Evolutionary conservation across 306 rosid genomes (phyloP).

Genomic region (Glycyrrhiza uralensis): DNA sequence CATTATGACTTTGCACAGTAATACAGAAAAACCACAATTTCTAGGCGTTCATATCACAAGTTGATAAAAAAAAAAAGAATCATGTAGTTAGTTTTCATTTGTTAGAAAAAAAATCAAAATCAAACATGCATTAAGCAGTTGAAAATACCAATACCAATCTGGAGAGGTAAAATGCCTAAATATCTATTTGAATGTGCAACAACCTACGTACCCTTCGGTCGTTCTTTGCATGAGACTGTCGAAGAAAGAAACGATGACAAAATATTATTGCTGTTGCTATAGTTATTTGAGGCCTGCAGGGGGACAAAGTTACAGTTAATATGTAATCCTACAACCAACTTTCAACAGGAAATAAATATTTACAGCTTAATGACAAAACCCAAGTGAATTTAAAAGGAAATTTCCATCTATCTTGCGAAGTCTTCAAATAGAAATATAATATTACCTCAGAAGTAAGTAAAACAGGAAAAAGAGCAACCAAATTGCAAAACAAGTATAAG

Average conservation of each 20-base stretch:
- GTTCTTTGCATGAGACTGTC: conserved; percentile 50
- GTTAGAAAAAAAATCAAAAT: neutral
- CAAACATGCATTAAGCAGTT: neutral
- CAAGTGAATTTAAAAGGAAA: conserved; percentile 9
- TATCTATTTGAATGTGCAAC: conserved; percentile 26
- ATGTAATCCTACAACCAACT: conserved; percentile 18
- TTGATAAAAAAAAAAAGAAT: neutral
- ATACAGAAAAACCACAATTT: neutral
- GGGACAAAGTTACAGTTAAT: conserved; percentile 24
- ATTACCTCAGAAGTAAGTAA: neutral
- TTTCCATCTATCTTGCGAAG: neutral
- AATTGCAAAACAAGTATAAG: neutral
- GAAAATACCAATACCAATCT: conserved; percentile 14
- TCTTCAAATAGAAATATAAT: neutral
- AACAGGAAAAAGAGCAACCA: conserved; percentile 2
- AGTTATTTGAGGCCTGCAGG: conserved; percentile 55
- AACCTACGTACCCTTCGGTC: conserved; percentile 57
- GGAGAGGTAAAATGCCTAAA: conserved; percentile 35
- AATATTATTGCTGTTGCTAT: conserved; percentile 55
- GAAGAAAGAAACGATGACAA: conserved; percentile 56
- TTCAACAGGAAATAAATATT: conserved; percentile 18
- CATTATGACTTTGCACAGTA: neutral
- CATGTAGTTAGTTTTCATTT: neutral
- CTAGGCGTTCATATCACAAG: neutral
- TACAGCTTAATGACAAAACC: neutral